A percentile compares a stretch with the other conserved stretches of the same genome.
Evolutionary conservation across 106 monocot genomes (phyloP).

Genomic region (Narthecium ossifragum): DNA sequence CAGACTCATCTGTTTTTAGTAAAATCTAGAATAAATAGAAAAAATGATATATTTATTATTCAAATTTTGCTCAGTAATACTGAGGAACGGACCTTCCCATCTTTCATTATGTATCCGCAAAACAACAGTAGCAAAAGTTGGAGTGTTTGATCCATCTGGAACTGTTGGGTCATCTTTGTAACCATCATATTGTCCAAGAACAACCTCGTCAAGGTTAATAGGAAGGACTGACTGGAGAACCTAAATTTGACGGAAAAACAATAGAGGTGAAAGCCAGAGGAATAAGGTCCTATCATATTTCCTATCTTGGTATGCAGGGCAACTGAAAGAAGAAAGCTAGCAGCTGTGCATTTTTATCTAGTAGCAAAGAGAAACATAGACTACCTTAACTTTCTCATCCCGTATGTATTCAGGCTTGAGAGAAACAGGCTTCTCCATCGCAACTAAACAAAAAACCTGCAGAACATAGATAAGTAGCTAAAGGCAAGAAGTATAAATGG

Average conservation of each 20-base stretch:
- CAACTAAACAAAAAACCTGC: slow-evolving; percentile 97
- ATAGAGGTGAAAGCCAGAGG: background rate
- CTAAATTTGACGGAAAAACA: too few species aligned
- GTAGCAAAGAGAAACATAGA: background rate
- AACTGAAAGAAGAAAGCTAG: too few species aligned
- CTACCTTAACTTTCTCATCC: slow-evolving; percentile 99
- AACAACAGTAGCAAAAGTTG: slow-evolving; percentile 85
- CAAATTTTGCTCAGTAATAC: too few species aligned
- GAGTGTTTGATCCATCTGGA: slow-evolving; percentile 78
- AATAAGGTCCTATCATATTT: background rate
- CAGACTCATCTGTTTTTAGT: too few species aligned
- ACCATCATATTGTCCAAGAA: slow-evolving; percentile 96
- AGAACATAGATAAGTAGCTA: too few species aligned
- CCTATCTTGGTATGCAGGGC: too few species aligned
- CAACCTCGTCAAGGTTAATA: slow-evolving; percentile 75
- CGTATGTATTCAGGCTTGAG: slow-evolving; percentile 94
- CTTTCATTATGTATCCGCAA: slow-evolving; percentile 92
- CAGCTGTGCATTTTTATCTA: too few species aligned
- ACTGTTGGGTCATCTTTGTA: slow-evolving; percentile 96
- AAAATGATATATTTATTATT: too few species aligned
- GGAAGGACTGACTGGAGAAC: slow-evolving; percentile 94
- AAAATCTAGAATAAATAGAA: too few species aligned
- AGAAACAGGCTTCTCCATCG: slow-evolving; percentile 99
- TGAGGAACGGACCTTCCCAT: slow-evolving; percentile 90
- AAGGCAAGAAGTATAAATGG: too few species aligned